Percentiles rank a stretch among this genome's conserved stretches.
These are phyloP conservation scores for Suillus variegatus DNA, from an alignment of 768 basidiomycete species.

Conservation along the genomic window DNA sequence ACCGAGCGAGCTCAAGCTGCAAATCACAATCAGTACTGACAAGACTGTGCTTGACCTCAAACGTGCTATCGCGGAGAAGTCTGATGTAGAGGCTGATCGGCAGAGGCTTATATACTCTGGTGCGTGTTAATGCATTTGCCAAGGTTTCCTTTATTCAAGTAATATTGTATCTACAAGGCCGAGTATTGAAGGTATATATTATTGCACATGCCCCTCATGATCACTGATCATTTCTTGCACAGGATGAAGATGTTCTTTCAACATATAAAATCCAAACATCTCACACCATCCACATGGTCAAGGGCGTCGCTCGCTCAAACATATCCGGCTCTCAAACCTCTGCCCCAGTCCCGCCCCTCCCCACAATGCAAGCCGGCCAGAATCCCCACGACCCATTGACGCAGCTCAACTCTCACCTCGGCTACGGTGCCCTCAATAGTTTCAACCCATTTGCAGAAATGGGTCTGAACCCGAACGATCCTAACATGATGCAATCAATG, in stretches of 20 bases:
- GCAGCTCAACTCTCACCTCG: slow-evolving; percentile 74
- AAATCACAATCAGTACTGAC: slow-evolving; percentile 76
- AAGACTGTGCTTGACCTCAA: slow-evolving; percentile 93
- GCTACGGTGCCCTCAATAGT: slow-evolving; percentile 79
- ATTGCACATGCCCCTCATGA: slow-evolving; percentile 2
- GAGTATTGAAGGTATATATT: slow-evolving; percentile 64
- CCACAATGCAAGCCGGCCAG: slow-evolving; percentile 90
- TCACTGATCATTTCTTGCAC: slow-evolving; percentile 12
- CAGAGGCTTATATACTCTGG: slow-evolving; percentile 95
- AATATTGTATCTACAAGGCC: slow-evolving; percentile 41
- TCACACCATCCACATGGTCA: slow-evolving; percentile 94
- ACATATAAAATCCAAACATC: slow-evolving; percentile 88
- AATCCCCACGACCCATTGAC: slow-evolving; percentile 86
- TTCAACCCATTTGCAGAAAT: slow-evolving; percentile 92
- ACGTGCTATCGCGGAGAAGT: slow-evolving; percentile 81
- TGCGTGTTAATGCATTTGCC: slow-evolving; percentile 29
- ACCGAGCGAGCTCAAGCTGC: slow-evolving; percentile 90
- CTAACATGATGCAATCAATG: slow-evolving; percentile 90
- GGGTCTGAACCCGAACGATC: slow-evolving; percentile 90
- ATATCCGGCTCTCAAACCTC: slow-evolving; percentile 40
- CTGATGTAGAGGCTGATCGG: slow-evolving; percentile 82
- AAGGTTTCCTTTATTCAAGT: background rate
- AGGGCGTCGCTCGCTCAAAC: slow-evolving; percentile 62
- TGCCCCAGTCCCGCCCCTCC: slow-evolving; percentile 57
- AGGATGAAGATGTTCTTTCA: slow-evolving; percentile 84